Evolutionary conservation across 345 rosid species (phyloP).

Genomic region (Brassica nigra): DNA sequence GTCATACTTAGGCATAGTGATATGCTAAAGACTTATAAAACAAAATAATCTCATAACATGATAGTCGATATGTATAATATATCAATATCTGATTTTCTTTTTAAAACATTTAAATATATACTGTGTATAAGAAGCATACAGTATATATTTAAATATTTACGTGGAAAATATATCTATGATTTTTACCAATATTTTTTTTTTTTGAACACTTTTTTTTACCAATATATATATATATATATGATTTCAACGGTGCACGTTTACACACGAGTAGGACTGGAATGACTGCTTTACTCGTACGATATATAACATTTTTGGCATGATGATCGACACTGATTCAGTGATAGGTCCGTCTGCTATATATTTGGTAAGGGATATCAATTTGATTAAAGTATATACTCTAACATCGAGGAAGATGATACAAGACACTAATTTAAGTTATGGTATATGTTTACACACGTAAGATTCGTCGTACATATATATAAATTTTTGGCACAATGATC

Average conservation of each 20-base stretch:
- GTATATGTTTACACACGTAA: slow-evolving; percentile 4
- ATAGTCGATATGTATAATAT: too few species aligned
- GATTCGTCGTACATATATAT: not conserved
- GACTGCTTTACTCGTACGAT: not conserved
- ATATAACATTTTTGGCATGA: not conserved
- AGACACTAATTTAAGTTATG: not conserved
- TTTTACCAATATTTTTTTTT: too few species aligned
- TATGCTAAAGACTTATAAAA: too few species aligned
- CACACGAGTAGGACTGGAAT: not conserved
- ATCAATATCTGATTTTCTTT: too few species aligned
- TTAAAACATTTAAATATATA: too few species aligned
- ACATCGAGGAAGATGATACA: not conserved
- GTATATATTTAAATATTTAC: too few species aligned
- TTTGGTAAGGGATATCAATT: not conserved
- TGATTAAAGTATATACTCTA: not conserved
- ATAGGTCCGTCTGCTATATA: not conserved
- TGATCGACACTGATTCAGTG: not conserved
- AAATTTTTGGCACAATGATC: not conserved
- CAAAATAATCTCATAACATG: too few species aligned
- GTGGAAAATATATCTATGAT: too few species aligned
- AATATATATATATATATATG: too few species aligned
- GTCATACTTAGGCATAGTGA: too few species aligned
- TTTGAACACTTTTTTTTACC: too few species aligned
- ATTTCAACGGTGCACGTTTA: not conserved
- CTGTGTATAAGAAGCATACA: too few species aligned